Conservation (phyloP, 2,329 filamentous ascomycete genomes). For the Trichophyton equinum region DNA sequence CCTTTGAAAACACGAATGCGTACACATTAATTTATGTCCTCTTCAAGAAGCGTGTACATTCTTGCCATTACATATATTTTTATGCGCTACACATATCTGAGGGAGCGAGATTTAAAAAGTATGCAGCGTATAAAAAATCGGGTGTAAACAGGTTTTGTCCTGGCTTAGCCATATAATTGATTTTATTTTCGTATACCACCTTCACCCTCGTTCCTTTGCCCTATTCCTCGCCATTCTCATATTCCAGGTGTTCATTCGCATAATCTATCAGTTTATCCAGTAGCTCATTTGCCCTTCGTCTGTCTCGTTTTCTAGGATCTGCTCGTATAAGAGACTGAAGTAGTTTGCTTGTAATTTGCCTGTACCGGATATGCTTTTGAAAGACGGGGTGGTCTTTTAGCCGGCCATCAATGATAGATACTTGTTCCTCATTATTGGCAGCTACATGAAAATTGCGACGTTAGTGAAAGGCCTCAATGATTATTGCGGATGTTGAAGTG, state of each 20-base stretch:
- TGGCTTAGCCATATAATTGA: background rate
- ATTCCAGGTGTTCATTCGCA: background rate
- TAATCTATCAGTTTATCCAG: background rate
- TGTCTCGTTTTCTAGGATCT: background rate
- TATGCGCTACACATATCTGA: background rate
- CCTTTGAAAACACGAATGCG: background rate
- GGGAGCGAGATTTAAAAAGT: background rate
- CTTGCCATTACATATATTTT: background rate
- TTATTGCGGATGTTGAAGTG: too few species aligned
- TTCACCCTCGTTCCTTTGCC: background rate
- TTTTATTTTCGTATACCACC: background rate
- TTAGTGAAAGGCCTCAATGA: too few species aligned
- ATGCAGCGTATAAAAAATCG: background rate
- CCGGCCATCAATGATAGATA: background rate
- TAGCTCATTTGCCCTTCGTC: background rate
- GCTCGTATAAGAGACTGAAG: slow-evolving; percentile 1
- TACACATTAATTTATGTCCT: background rate
- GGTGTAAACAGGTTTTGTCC: background rate
- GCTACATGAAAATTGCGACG: too few species aligned
- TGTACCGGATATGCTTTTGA: background rate
- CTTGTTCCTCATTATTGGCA: background rate
- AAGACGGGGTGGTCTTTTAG: background rate
- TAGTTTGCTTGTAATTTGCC: background rate
- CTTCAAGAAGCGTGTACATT: background rate
- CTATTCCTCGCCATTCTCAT: background rate